These are phyloP conservation scores for Cryphonectria parasitica DNA, from an alignment of 2,329 filamentous ascomycete genomes.

Conservation along the genomic window DNA sequence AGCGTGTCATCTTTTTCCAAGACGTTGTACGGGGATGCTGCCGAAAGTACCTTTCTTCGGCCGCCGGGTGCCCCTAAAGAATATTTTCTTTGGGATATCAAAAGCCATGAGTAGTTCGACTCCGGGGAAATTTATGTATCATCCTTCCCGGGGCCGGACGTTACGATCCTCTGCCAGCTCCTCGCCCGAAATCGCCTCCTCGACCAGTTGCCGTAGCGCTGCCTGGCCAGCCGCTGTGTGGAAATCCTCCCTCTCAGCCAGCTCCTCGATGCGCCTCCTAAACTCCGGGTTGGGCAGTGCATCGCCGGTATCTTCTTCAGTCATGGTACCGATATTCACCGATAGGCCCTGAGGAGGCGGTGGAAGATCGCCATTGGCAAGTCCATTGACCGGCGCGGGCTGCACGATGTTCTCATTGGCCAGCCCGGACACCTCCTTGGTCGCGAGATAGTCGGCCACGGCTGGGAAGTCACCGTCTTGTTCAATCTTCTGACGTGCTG, in stretches of 20 bases:
- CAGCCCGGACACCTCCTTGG: slow-evolving; percentile 34
- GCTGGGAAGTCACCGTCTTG: slow-evolving; percentile 77
- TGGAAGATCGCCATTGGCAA: slow-evolving; percentile 51
- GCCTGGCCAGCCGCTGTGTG: slow-evolving; percentile 78
- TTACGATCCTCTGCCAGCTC: slow-evolving; percentile 66
- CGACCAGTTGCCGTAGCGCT: slow-evolving; percentile 76
- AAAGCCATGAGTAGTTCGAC: slow-evolving; percentile 45
- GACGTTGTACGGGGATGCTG: slow-evolving; percentile 47
- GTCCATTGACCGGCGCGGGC: slow-evolving; percentile 35
- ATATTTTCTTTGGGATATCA: slow-evolving; percentile 65
- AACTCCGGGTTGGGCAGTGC: slow-evolving; percentile 74
- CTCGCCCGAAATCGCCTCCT: slow-evolving; percentile 75
- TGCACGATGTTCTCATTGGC: slow-evolving; percentile 26
- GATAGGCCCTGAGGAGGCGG: slow-evolving; percentile 75
- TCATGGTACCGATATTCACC: slow-evolving; percentile 77
- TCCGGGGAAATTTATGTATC: slow-evolving; percentile 34
- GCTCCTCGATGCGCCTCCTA: slow-evolving; percentile 81
- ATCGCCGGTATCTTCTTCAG: slow-evolving; percentile 62
- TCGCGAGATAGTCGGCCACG: slow-evolving; percentile 71
- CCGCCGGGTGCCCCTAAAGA: slow-evolving; percentile 53
- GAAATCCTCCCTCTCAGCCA: slow-evolving; percentile 84
- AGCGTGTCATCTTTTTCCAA: slow-evolving; percentile 56
- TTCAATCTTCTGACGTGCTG: slow-evolving; percentile 78
- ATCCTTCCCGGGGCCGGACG: slow-evolving; percentile 65
- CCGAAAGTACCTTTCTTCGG: slow-evolving; percentile 59